A percentile compares a stretch with the other conserved stretches of the same genome.
Conservation (phyloP, 192 early-diverging fungal species). For the Obelidium mucronatum region DNA sequence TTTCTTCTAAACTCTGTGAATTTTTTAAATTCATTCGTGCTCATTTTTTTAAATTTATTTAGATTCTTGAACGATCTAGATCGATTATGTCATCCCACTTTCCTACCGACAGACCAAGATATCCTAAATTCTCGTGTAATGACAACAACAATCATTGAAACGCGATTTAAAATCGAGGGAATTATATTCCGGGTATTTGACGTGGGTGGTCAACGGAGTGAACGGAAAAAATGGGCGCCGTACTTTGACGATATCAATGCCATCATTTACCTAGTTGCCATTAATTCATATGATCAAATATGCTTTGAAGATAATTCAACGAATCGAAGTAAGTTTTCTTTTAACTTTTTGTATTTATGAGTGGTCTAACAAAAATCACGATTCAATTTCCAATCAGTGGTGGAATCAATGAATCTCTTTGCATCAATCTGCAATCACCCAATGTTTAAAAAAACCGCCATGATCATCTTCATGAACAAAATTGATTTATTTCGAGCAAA, state of each 20-base stretch:
- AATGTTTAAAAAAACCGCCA: constrained; percentile 55
- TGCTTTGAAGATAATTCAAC: constrained; percentile 67
- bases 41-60: neutral
- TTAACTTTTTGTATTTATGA: neutral
- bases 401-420: constrained; percentile 59
- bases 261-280: constrained; percentile 73
- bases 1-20: neutral
- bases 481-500: constrained; percentile 61
- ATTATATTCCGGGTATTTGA: constrained; percentile 70
- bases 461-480: constrained; percentile 67
- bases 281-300: constrained; percentile 70
- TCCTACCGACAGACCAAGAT: constrained; percentile 71
- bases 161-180: constrained; percentile 65
- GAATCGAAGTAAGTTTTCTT: constrained; percentile 57
- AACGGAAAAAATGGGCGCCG: constrained; percentile 72
- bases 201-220: constrained; percentile 73
- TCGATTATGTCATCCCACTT: constrained; percentile 56
- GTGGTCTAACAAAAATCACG: neutral
- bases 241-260: constrained; percentile 77
- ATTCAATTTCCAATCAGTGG: constrained; percentile 33
- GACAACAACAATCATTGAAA: constrained; percentile 77
- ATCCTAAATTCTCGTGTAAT: constrained; percentile 73
- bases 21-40: neutral
- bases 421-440: constrained; percentile 58
- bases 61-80: constrained; percentile 50